These are phyloP conservation scores for Lactifluus hygrophoroides DNA, from an alignment of 768 basidiomycete genomes.

Conservation along the genomic window DNA sequence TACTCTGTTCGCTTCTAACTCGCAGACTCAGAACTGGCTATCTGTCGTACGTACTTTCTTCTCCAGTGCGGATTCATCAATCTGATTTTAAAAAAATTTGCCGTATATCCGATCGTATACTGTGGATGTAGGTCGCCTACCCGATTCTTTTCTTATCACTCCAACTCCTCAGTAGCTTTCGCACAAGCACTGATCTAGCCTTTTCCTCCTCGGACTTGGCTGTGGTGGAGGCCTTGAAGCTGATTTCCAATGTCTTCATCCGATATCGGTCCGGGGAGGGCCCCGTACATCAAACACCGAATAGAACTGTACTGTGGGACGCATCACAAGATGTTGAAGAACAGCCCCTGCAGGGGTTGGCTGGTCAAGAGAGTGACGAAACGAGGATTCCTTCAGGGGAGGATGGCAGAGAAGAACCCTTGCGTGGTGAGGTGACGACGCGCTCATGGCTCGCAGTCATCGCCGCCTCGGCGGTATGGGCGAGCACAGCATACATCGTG, in stretches of 20 bases:
- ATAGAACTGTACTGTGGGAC: not conserved
- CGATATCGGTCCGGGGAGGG: not conserved
- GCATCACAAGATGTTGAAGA: conserved; percentile 4
- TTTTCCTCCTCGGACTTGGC: conserved; percentile 9
- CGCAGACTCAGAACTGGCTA: conserved; percentile 6
- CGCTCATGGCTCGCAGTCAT: not conserved
- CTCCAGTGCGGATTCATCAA: not conserved
- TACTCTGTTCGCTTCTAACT: not conserved
- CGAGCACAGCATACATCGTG: conserved; percentile 6
- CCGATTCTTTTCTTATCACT: conserved; percentile 9
- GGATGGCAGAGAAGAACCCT: not conserved
- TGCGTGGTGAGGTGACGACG: not conserved
- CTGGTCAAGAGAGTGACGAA: not conserved
- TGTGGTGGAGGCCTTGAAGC: conserved; percentile 16
- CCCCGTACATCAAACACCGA: not conserved
- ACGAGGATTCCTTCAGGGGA: not conserved
- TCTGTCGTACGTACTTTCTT: not conserved
- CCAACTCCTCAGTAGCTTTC: not conserved
- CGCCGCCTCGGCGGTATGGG: conserved; percentile 7
- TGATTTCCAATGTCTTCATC: not conserved
- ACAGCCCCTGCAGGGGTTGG: conserved; percentile 6
- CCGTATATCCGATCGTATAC: not conserved
- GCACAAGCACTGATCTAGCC: not conserved
- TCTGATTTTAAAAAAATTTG: not conserved
- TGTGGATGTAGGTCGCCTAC: conserved; percentile 1